phyloP scores from a whole-genome alignment of 257 asterid genomes.

The Nicotiana attenuata region DNA sequence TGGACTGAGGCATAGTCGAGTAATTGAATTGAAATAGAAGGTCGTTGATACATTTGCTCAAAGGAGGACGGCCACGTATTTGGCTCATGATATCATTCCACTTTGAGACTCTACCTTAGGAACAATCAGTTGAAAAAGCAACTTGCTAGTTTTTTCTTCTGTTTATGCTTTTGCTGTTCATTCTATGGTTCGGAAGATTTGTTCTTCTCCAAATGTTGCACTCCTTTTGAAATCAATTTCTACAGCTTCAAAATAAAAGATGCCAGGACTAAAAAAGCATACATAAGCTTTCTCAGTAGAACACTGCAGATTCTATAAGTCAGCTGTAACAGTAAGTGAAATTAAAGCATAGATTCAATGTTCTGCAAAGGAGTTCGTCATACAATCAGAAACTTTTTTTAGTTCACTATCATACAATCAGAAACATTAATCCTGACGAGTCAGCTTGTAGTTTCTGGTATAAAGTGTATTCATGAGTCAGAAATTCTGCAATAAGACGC shows the following conservation, averaged over 20 bases:
- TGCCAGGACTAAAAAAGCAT: neutral
- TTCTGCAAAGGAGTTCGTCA: neutral
- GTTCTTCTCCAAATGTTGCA: neutral
- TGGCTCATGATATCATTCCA: neutral
- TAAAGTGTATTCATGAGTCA: neutral
- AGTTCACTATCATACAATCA: neutral
- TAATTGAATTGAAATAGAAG: neutral
- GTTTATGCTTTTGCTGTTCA: neutral
- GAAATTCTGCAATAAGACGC: neutral
- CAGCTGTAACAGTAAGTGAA: neutral
- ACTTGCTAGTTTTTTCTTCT: neutral
- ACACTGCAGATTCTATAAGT: neutral
- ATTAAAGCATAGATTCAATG: neutral
- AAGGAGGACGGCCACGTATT: neutral
- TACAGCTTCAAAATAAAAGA: neutral
- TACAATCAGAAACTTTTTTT: neutral
- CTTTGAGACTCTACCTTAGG: neutral
- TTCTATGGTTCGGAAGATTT: neutral
- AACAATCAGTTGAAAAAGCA: neutral
- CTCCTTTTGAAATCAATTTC: neutral
- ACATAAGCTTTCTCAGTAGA: neutral
- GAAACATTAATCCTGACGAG: neutral
- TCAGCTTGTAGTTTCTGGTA: neutral
- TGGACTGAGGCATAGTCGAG: neutral
- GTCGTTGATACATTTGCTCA: neutral